Evolutionary conservation across 2,329 filamentous ascomycete species (phyloP).

Genomic region (Rhinocladiella similis): DNA sequence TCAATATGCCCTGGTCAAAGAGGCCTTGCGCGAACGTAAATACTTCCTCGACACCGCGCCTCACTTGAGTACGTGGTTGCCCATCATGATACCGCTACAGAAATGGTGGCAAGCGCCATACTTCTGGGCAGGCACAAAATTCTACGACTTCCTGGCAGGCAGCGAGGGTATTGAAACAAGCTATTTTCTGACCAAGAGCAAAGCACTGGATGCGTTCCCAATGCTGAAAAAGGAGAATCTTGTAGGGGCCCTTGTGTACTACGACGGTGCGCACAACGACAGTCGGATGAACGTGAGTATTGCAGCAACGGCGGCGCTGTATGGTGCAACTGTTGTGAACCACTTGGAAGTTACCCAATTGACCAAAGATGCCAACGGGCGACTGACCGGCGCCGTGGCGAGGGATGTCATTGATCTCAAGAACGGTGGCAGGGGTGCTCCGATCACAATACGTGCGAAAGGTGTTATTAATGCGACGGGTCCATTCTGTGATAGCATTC

Average conservation of each 20-base stretch:
- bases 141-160: conserved; percentile 81
- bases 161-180: conserved; percentile 86
- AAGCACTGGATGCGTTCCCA: conserved; percentile 82
- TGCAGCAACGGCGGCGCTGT: conserved; percentile 84
- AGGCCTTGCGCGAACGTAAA: conserved; percentile 77
- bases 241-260: conserved; percentile 82
- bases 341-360: conserved; percentile 78
- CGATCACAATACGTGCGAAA: conserved; percentile 68
- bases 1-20: conserved; percentile 74
- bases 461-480: conserved; percentile 87
- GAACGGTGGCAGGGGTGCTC: conserved; percentile 61
- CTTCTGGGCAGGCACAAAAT: conserved; percentile 71
- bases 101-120: conserved; percentile 82
- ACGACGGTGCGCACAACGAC: conserved; percentile 89
- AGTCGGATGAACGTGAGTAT: conserved; percentile 89
- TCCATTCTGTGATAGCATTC: conserved; percentile 81
- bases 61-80: conserved; percentile 76
- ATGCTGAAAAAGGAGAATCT: conserved; percentile 81
- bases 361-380: conserved; percentile 71
- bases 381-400: conserved; percentile 70
- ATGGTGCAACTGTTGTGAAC: conserved; percentile 79
- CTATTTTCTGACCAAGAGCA: conserved; percentile 83
- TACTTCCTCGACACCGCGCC: conserved; percentile 82
- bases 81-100: conserved; percentile 79
- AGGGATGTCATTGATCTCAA: conserved; percentile 69